Base-by-base conservation (phyloP, 257 asterid species). In the Vinca minor region DNA sequence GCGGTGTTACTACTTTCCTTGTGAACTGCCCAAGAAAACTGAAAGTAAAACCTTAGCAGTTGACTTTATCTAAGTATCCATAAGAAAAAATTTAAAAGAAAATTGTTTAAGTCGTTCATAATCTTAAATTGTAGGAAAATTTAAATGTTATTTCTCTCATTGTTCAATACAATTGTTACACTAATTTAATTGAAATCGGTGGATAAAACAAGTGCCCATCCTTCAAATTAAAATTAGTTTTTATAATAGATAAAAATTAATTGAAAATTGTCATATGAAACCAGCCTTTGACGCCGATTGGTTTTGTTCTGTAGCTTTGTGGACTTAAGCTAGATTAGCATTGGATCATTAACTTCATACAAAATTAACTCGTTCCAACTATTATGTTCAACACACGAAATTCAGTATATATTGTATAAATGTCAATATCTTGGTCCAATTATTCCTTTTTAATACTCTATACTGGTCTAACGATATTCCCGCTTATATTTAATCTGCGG, bases 1-100 rank as follows among this genome's bases (percentile, higher is more conserved):
- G n/a, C n/a, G n/a, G 75, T 35, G 25, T 8, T 44, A 42, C 26
- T 47, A 46, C 54, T 52, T 65, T 20, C n/a, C 15, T 4, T 56
- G 74, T 70, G 71, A 67, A 77, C 76, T 77, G 79, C 74, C 76
- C 82, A 66, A 73, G 69, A 70, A 73, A 66, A 77, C 76, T 67
- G 76, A 67, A 77, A 63, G 53, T 59, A 46, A 52, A 71, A 58
- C 67, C 7, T 35, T 46, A 46, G 32, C 38, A 35, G 69, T 76
- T 72, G 82, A 78, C 80, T 66, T 52, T 10, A 39, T 34, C 7
- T 34, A 34, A 7, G 38, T 34, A 7, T 34, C 38, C 38, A 7
- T 7, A 3, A 34, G n/a, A n/a, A n/a, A n/a, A n/a, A n/a, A n/a
- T n/a, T n/a, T n/a, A 34, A 34, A 34, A 34, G 38, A 34, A 7